phyloP scores from a whole-genome alignment of 768 basidiomycete genomes.

The Phanerodontia chrysosporium region DNA sequence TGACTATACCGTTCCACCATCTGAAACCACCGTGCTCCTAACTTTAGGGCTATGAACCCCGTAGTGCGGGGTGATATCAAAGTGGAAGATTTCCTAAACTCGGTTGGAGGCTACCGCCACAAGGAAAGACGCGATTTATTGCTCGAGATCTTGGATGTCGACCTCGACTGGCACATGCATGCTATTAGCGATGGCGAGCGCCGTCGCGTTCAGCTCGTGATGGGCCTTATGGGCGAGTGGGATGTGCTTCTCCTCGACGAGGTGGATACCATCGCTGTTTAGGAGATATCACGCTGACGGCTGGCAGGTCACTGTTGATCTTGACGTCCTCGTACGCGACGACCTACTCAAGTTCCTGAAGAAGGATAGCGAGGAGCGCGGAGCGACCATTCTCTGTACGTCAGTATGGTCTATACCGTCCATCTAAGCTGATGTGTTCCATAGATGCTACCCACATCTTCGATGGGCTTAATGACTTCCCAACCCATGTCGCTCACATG shows the following conservation, averaged over 20 bases:
- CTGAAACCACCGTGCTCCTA: too few relatives aligned
- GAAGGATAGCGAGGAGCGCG: conserved; percentile 70
- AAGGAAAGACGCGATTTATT: conserved; percentile 83
- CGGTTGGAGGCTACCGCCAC: conserved; percentile 92
- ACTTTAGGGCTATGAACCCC: conserved; percentile 96
- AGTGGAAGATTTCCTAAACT: conserved; percentile 93
- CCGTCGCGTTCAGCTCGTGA: conserved; percentile 87
- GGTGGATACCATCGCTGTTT: conserved; percentile 37
- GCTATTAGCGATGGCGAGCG: conserved; percentile 95
- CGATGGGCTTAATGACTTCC: conserved; percentile 87
- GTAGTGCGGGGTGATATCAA: conserved; percentile 91
- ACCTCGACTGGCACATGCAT: conserved; percentile 96
- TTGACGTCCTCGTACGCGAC: conserved; percentile 92
- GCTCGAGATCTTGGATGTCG: conserved; percentile 90
- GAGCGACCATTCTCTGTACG: conserved; percentile 85
- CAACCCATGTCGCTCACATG: conserved; percentile 92
- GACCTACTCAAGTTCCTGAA: conserved; percentile 88
- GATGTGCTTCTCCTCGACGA: conserved; percentile 92
- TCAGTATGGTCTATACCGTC: conserved; percentile 4
- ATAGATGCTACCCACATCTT: conserved; percentile 96
- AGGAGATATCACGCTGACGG: background rate
- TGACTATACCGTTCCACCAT: background rate
- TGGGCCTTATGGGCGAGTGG: conserved; percentile 95
- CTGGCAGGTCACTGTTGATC: conserved; percentile 86
- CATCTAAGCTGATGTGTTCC: background rate